These are phyloP conservation scores for Lipomyces kockii DNA, from an alignment of 805 yeast genomes.

Conservation along the genomic window DNA sequence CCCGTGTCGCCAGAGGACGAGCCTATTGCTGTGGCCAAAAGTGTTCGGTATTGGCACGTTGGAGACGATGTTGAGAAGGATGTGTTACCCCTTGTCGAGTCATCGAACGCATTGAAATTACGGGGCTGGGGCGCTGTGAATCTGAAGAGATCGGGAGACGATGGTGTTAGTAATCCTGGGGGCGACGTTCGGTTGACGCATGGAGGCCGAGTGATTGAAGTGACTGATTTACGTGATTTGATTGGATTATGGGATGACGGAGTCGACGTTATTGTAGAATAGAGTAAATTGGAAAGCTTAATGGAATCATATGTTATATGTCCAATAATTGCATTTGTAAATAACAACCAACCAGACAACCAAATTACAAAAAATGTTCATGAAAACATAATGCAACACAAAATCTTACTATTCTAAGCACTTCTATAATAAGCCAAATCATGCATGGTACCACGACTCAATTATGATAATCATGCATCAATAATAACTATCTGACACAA, in stretches of 20 bases:
- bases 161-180: neutral
- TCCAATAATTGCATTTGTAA: slow-evolving; percentile 28
- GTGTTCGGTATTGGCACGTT: slow-evolving; percentile 26
- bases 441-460: too few species aligned
- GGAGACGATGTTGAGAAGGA: slow-evolving; percentile 34
- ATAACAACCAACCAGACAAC: too few species aligned
- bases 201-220: slow-evolving; percentile 21
- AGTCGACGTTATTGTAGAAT: slow-evolving; percentile 10
- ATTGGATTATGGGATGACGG: slow-evolving; percentile 18
- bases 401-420: too few species aligned
- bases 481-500: too few species aligned
- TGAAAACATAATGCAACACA: too few species aligned
- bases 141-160: neutral
- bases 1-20: slow-evolving; percentile 4
- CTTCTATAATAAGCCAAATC: too few species aligned
- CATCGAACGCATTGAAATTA: slow-evolving; percentile 1
- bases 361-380: too few species aligned
- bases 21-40: neutral
- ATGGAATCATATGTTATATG: too few species aligned
- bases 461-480: too few species aligned
- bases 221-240: slow-evolving; percentile 19
- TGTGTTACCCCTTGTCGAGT: slow-evolving; percentile 14
- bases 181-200: slow-evolving; percentile 3
- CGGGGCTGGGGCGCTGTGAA: slow-evolving; percentile 22
- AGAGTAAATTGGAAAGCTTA: neutral